Base-by-base conservation (phyloP, 2,329 filamentous ascomycete species). In the Trichoderma hamatum region DNA sequence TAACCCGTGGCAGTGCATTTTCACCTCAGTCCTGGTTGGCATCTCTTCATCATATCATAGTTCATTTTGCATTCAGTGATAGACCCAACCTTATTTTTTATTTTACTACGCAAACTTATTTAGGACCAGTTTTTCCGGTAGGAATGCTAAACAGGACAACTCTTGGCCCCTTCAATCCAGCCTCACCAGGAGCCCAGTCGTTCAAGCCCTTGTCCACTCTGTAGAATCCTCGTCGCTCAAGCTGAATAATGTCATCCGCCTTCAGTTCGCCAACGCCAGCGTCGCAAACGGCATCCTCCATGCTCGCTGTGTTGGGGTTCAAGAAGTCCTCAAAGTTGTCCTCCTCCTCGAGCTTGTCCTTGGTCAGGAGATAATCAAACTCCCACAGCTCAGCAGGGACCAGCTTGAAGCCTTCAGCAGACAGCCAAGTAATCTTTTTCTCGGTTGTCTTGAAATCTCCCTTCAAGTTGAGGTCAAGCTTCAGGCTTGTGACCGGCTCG, bases 351-450 rank as follows among this genome's bases (percentile, higher is more conserved):
- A 98, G 86, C 78, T 96, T 94, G 78, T 98, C 95, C 85, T 97
- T 98, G 70, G 91, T 96, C 77, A 98, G 91, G 60, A 98, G 86
- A 82, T 96, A 95, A 81, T 97, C 95, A 78, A 97, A 98, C 74
- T 97, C 94, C 81, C 94, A 95, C 13, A 97, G 86, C 80, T 97
- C 92, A 26, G 96, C 90, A 9, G 90, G 89, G 16, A 97, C 85
- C 0, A 97, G 86, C 69, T 91, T 87, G 82, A 95, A 92, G 55
- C 87, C 88, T 73, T 92, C 88, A 0, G 86, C 87, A 1, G 93
- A 90, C 59, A 98, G 84, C 95, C 95, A 98, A 1, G 94, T 97
- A 46, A 98, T 89, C 85, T 98, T 98, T 88, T 97, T 97, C 76
- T 93, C 90, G 0, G 95, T 98, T 77, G 92, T 91, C 85, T 97